These are phyloP conservation scores for Serendipita sp. DNA, from an alignment of 768 basidiomycete species.

Conservation along the genomic window DNA sequence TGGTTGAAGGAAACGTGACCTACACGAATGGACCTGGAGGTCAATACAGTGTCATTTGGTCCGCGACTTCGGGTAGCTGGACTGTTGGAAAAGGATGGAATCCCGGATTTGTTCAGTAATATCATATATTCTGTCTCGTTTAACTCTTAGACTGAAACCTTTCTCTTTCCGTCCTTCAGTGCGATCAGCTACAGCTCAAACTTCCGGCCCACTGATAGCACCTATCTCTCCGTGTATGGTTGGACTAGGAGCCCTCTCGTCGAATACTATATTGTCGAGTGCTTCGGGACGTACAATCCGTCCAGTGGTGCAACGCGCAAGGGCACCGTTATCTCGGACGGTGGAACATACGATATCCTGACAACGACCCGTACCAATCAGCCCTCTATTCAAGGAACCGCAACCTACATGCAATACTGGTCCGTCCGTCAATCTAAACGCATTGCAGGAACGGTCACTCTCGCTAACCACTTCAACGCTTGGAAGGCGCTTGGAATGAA, in stretches of 20 bases:
- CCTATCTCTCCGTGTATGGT: slow-evolving; percentile 30
- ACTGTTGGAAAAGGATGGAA: slow-evolving; percentile 28
- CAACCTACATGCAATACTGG: slow-evolving; percentile 34
- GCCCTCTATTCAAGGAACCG: slow-evolving; percentile 28
- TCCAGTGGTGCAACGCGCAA: slow-evolving; percentile 17
- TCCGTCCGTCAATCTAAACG: slow-evolving; percentile 19
- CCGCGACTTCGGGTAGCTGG: slow-evolving; percentile 18
- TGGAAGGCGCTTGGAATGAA: too few species aligned
- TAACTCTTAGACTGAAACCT: too few species aligned
- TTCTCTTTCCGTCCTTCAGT: slow-evolving; percentile 13
- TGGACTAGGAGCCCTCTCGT: slow-evolving; percentile 31
- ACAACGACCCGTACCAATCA: slow-evolving; percentile 22
- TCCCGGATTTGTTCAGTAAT: slow-evolving; percentile 18
- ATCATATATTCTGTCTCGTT: neutral
- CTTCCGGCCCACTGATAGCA: slow-evolving; percentile 25
- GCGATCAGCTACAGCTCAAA: slow-evolving; percentile 23
- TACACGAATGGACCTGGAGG: slow-evolving; percentile 21
- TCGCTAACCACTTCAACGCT: too few species aligned
- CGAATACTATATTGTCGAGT: slow-evolving; percentile 33
- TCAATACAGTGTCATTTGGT: slow-evolving; percentile 21
- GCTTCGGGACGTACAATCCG: slow-evolving; percentile 27
- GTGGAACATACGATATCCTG: slow-evolving; percentile 28
- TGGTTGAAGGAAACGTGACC: slow-evolving; percentile 12
- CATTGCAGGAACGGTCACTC: too few species aligned
- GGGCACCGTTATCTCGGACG: slow-evolving; percentile 28